Base-by-base conservation (phyloP, 1,139 yeast species). In the Diutina siamensis region DNA sequence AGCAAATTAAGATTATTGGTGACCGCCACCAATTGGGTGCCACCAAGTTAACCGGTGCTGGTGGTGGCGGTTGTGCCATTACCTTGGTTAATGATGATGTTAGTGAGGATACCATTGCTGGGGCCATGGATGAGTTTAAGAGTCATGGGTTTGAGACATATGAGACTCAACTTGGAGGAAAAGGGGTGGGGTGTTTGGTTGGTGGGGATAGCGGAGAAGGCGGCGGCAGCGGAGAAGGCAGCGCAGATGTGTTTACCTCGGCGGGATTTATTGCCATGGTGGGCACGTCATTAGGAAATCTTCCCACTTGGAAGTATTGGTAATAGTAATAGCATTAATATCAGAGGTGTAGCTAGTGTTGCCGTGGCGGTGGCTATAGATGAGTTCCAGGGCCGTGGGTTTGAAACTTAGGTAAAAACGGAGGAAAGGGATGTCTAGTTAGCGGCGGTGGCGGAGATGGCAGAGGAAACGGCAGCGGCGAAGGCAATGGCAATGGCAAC, bases 61-160 rank as follows among this genome's bases (percentile, higher is more conserved):
- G 99, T 22, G 98, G 98, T 18, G 99, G 99, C 42, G 99, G 99
- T 1, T 92, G 99, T 67, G 95, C 97, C 18, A 83, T 94, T 48
- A 92, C 97, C 0, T 66, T 92, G 46, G 71, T 89, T 12, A 69
- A 77, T 45, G 81, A 76, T 45, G 71, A 68, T 10, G 67, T 66
- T 3, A 58, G 61, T 1, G 66, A 60, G 40, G 56, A 50, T 1
- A 52, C 48, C 1, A 53, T 72, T 12, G 57, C 59, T 17, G 63
- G 62, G 8, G 71, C 70, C 15, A 47, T 53, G 3, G 57, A 55
- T 34, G 64, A 66, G 48, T 68, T 64, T 46, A 58, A 60, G n/a
- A 52, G 57, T 2, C 68, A 71, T 46, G 86, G 86, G 0, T 88
- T 75, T 59, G 86, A 83, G 56, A 78, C 88, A n/a, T 88, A 78